Conservation (phyloP, 257 asterid genomes). For the Nicotiana sylvestris region DNA sequence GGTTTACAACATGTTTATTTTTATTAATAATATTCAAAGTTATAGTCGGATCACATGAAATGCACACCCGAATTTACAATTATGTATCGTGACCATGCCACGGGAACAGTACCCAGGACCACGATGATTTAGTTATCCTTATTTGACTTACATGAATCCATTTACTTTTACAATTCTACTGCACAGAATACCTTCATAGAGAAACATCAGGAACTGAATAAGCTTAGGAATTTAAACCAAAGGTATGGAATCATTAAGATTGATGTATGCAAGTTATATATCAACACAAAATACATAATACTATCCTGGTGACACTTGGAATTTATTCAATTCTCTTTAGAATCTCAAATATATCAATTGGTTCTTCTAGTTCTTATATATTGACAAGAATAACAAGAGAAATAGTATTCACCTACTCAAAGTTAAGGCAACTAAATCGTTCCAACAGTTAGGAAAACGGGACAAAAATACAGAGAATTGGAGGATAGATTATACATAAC, state of each 20-base stretch:
- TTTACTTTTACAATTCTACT: background rate
- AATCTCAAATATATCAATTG: background rate
- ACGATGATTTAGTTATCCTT: background rate
- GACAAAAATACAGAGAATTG: too few relatives aligned
- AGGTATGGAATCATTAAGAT: background rate
- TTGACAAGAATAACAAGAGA: conserved; percentile 2
- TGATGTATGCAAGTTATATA: background rate
- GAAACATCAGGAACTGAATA: background rate
- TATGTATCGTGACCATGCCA: too few relatives aligned
- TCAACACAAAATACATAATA: background rate
- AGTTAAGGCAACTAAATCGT: conserved; percentile 20
- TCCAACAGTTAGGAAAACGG: too few relatives aligned
- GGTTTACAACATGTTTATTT: too few relatives aligned
- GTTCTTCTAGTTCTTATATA: background rate
- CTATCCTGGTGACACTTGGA: background rate
- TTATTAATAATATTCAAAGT: too few relatives aligned
- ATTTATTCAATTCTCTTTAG: background rate
- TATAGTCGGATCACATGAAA: too few relatives aligned
- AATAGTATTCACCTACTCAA: conserved; percentile 36
- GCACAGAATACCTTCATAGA: background rate
- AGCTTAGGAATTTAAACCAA: background rate
- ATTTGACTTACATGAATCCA: background rate
- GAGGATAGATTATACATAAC: too few relatives aligned
- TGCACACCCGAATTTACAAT: too few relatives aligned
- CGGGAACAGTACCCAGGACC: too few relatives aligned